Conservation (phyloP, 2,329 filamentous ascomycete species). For the Kalmusia sp. region DNA sequence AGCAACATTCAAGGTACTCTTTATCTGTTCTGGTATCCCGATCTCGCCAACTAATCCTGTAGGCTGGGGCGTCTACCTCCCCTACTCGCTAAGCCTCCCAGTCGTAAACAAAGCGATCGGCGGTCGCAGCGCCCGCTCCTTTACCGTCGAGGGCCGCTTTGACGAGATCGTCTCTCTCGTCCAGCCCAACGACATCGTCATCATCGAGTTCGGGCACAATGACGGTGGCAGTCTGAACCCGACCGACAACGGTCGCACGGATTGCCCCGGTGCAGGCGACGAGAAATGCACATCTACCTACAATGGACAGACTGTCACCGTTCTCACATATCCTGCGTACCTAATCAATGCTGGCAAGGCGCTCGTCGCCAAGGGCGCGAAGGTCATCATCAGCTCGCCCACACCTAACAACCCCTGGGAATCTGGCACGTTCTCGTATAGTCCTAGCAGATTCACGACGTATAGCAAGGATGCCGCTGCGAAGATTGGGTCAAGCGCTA, state of each 20-base stretch:
- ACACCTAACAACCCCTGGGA: constrained; percentile 72
- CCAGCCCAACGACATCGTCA: constrained; percentile 67
- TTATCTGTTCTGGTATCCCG: not conserved
- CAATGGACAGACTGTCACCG: constrained; percentile 60
- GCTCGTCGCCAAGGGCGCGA: constrained; percentile 63
- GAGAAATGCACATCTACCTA: constrained; percentile 63
- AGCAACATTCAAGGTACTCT: constrained; percentile 50
- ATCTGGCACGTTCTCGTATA: constrained; percentile 58
- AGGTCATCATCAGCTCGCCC: constrained; percentile 64
- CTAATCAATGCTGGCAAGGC: constrained; percentile 63
- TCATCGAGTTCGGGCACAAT: constrained; percentile 78
- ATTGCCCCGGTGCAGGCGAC: constrained; percentile 62
- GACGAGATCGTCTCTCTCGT: constrained; percentile 61
- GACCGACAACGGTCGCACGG: constrained; percentile 67
- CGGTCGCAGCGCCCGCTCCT: constrained; percentile 71
- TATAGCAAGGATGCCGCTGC: constrained; percentile 58
- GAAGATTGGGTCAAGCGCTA: constrained; percentile 52
- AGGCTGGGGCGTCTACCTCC: constrained; percentile 70
- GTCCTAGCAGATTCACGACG: constrained; percentile 61
- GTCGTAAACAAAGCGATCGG: constrained; percentile 71
- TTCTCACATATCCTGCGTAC: constrained; percentile 68
- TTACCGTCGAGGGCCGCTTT: constrained; percentile 71
- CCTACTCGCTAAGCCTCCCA: constrained; percentile 57
- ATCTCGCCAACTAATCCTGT: not conserved
- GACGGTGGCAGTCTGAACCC: constrained; percentile 66